These are phyloP conservation scores for Nicotiana obtusifolia DNA, from an alignment of 257 asterid species.

Conservation along the genomic window DNA sequence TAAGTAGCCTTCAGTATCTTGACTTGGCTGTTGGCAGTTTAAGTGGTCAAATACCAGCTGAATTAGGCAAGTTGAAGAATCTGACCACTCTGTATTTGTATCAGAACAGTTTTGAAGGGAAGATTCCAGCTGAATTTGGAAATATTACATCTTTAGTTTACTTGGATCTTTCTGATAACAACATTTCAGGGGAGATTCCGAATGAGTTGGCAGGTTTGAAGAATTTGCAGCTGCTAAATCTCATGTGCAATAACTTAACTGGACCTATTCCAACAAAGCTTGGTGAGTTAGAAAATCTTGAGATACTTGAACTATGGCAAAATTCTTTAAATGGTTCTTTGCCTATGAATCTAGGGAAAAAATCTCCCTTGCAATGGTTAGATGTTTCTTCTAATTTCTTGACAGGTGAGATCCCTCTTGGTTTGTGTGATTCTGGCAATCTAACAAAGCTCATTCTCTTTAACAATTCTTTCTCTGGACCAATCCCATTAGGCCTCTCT, in stretches of 20 bases:
- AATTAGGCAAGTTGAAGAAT: conserved; percentile 48
- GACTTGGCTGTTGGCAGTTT: conserved; percentile 67
- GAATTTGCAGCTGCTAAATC: conserved; percentile 64
- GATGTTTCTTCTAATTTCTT: conserved; percentile 70
- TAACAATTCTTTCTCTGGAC: conserved; percentile 66
- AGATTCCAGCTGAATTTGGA: conserved; percentile 62
- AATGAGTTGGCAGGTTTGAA: conserved; percentile 39
- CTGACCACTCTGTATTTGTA: conserved; percentile 50
- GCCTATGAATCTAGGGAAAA: conserved; percentile 55
- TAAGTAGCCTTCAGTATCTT: conserved; percentile 51
- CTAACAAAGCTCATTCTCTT: conserved; percentile 74
- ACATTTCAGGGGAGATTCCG: conserved; percentile 54
- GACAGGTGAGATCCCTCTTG: conserved; percentile 59
- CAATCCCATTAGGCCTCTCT: conserved; percentile 48
- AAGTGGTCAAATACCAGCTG: conserved; percentile 53
- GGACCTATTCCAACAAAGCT: conserved; percentile 49
- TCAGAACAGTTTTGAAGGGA: conserved; percentile 52
- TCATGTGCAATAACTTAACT: conserved; percentile 53
- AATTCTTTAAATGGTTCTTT: conserved; percentile 49
- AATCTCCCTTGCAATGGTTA: conserved; percentile 52
- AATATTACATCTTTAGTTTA: conserved; percentile 36
- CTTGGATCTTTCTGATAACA: conserved; percentile 65
- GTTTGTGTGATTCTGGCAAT: conserved; percentile 46
- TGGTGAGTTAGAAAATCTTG: conserved; percentile 47
- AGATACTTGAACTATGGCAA: conserved; percentile 61